Conservation (phyloP, 2,329 filamentous ascomycete species). For the Neofusicoccum laricinum region DNA sequence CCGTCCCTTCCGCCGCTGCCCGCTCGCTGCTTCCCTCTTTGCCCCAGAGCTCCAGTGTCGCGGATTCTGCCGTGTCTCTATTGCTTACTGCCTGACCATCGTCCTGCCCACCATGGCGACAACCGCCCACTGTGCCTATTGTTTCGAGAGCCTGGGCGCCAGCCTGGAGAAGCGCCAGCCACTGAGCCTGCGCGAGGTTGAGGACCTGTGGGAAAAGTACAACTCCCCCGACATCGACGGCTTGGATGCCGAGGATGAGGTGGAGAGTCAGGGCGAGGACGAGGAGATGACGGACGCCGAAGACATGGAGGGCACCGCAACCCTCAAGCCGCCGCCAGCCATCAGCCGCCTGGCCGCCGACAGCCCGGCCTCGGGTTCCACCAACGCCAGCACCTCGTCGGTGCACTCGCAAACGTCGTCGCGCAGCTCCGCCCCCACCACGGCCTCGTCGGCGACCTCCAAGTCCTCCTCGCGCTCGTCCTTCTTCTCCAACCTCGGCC, state of each 20-base stretch:
- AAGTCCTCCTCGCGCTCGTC: slow-evolving; percentile 29
- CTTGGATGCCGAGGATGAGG: slow-evolving; percentile 28
- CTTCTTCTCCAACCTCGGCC: slow-evolving; percentile 33
- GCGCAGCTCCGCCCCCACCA: slow-evolving; percentile 35
- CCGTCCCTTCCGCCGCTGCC: background rate
- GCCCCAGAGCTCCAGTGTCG: too few relatives aligned
- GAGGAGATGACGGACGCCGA: slow-evolving; percentile 27
- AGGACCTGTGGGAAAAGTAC: slow-evolving; percentile 64
- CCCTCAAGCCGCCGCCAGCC: slow-evolving; percentile 37
- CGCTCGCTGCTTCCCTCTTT: background rate
- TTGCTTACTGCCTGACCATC: background rate
- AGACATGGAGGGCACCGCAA: slow-evolving; percentile 21
- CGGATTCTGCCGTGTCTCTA: background rate
- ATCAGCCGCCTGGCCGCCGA: slow-evolving; percentile 44
- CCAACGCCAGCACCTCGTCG: slow-evolving; percentile 43
- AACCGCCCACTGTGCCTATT: slow-evolving; percentile 81
- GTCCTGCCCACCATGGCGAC: slow-evolving; percentile 65
- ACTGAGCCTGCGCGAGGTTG: slow-evolving; percentile 65
- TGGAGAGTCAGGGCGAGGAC: slow-evolving; percentile 33
- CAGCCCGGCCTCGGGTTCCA: slow-evolving; percentile 45
- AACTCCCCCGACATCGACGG: slow-evolving; percentile 28
- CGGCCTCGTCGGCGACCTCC: slow-evolving; percentile 46
- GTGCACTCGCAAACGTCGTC: slow-evolving; percentile 22
- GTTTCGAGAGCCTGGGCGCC: slow-evolving; percentile 83
- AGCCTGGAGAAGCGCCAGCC: slow-evolving; percentile 68